Evolutionary conservation across 345 rosid species (phyloP).

Genomic region (Stellera chamaejasme): DNA sequence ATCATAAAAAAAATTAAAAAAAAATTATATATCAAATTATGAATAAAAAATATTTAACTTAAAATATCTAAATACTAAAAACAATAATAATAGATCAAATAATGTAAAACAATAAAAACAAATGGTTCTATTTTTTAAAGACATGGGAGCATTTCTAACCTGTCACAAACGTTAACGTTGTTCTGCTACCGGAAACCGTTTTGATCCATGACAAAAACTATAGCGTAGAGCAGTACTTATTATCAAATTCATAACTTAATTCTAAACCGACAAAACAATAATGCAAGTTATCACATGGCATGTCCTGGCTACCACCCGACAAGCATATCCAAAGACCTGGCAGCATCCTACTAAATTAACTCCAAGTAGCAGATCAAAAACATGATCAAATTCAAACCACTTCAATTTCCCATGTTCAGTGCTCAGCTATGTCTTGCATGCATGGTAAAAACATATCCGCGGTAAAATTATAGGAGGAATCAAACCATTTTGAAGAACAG

Average conservation of each 20-base stretch:
- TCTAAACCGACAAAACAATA: constrained; percentile 12
- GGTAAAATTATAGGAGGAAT: neutral
- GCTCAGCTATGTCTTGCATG: neutral
- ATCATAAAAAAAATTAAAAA: no score
- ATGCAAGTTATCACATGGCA: constrained; percentile 26
- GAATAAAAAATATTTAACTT: no score
- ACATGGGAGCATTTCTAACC: no score
- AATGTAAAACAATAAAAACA: no score
- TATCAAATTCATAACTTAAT: constrained; percentile 4
- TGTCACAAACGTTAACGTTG: no score
- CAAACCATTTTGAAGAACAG: neutral
- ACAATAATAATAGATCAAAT: no score
- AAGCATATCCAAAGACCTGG: constrained; percentile 19
- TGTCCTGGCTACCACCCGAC: constrained; percentile 16
- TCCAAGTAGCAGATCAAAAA: neutral
- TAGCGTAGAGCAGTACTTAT: no score
- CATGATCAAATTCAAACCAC: neutral
- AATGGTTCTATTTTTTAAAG: no score
- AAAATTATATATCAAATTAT: no score
- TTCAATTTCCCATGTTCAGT: neutral
- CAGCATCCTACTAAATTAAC: constrained; percentile 18
- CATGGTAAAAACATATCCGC: neutral
- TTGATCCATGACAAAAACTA: no score
- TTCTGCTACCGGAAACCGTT: no score
- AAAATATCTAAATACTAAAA: no score